These are phyloP conservation scores for Ballota nigra DNA, from an alignment of 257 asterid genomes.

Conservation along the genomic window DNA sequence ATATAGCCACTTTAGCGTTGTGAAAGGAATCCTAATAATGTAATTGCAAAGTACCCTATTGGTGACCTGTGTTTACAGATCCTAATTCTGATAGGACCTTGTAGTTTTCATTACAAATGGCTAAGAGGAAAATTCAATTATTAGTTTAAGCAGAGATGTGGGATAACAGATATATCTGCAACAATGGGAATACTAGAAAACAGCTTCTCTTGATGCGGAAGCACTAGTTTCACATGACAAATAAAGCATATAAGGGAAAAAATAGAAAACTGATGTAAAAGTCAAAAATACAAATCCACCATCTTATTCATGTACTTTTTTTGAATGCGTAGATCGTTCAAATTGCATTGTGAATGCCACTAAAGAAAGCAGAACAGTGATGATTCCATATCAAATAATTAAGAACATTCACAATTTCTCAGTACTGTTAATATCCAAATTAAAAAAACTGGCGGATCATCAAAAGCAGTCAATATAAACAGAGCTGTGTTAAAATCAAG, in stretches of 20 bases:
- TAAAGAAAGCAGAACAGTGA: neutral
- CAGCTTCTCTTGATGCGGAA: too few relatives aligned
- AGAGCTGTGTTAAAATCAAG: neutral
- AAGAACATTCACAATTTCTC: neutral
- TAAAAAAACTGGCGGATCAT: neutral
- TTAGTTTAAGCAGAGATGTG: too few relatives aligned
- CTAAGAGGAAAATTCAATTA: too few relatives aligned
- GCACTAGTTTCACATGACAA: too few relatives aligned
- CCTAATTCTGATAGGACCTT: neutral
- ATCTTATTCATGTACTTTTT: neutral
- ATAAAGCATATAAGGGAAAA: too few relatives aligned
- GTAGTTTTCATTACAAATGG: too few relatives aligned
- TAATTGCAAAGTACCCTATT: neutral
- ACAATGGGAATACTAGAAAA: too few relatives aligned
- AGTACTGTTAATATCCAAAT: neutral
- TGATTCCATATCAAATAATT: neutral
- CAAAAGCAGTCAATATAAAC: neutral
- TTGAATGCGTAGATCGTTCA: neutral
- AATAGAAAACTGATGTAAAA: too few relatives aligned
- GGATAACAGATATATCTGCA: too few relatives aligned
- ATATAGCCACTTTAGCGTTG: neutral
- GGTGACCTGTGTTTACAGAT: neutral
- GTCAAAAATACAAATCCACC: slow-evolving; percentile 1
- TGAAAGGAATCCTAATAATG: neutral
- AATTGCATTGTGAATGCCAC: too few relatives aligned